Percentiles rank a stretch among this genome's conserved stretches.
Evolutionary conservation across 2,329 filamentous ascomycete genomes (phyloP).

Genomic region (Mycosphaerella sp.): DNA sequence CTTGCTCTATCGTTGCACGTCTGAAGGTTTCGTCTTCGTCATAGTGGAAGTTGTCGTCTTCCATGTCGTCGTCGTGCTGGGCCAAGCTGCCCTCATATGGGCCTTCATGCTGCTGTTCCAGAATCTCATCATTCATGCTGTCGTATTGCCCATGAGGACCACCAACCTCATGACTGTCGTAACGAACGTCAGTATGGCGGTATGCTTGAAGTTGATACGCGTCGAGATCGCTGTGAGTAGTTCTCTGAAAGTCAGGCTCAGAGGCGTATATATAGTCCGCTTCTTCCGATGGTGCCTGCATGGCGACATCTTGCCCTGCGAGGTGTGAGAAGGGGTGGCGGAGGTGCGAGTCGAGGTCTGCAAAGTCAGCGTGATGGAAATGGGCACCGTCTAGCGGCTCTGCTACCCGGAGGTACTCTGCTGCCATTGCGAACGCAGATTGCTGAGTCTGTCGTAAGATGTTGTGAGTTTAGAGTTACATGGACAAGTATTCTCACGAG

Average conservation of each 20-base stretch:
- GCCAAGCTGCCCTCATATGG: neutral
- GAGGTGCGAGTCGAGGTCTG: neutral
- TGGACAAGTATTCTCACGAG: no score
- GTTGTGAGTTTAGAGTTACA: neutral
- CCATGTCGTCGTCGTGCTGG: neutral
- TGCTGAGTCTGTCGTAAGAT: neutral
- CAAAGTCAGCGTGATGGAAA: neutral
- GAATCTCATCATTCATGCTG: neutral
- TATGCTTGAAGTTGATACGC: neutral
- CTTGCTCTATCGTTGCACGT: neutral
- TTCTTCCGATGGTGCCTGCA: no score
- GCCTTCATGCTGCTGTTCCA: neutral
- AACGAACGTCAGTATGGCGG: neutral
- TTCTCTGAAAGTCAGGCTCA: no score
- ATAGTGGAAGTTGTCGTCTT: neutral
- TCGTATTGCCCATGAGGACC: neutral
- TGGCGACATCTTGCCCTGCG: no score
- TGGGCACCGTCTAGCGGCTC: neutral
- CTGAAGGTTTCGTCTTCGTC: constrained; percentile 2
- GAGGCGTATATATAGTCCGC: no score
- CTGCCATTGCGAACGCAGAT: neutral
- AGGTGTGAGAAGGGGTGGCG: no score
- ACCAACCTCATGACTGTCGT: neutral
- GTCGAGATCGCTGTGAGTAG: no score
- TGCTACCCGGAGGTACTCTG: neutral